phyloP scores from a whole-genome alignment of 176 grass and related monocot genomes.

The Carex scoparia region DNA sequence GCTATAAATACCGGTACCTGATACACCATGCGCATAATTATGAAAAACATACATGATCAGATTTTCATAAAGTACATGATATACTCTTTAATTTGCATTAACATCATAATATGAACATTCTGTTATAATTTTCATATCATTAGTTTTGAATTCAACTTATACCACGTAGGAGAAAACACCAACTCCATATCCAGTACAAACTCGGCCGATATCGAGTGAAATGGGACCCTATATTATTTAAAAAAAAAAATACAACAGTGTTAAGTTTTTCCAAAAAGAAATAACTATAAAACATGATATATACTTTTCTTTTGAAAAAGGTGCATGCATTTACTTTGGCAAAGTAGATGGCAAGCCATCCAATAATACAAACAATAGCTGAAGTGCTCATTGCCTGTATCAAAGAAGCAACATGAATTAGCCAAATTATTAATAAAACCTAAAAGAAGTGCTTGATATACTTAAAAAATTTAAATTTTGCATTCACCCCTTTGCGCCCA shows the following conservation, averaged over 20 bases:
- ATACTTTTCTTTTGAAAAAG: not conserved
- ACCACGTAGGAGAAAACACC: conserved; percentile 57
- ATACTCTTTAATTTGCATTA: not conserved
- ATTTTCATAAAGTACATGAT: not conserved
- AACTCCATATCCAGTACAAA: conserved; percentile 45
- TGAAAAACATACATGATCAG: not conserved
- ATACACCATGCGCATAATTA: not conserved
- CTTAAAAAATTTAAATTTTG: not conserved
- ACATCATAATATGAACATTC: not conserved
- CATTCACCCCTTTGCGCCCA: conserved; percentile 51
- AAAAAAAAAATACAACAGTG: not conserved
- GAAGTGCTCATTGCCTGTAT: conserved; percentile 53
- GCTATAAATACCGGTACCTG: conserved; percentile 73
- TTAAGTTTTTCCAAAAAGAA: not conserved
- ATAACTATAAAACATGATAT: not conserved
- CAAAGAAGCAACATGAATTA: conserved; percentile 18
- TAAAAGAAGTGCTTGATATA: not conserved
- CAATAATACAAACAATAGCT: conserved; percentile 40
- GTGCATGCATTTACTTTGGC: conserved; percentile 23
- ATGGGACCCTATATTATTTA: conserved; percentile 26
- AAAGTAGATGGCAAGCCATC: conserved; percentile 51
- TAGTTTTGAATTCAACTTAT: conserved; percentile 20
- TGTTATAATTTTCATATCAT: not conserved
- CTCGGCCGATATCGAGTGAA: conserved; percentile 39
- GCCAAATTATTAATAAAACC: not conserved